Evolutionary conservation across 768 basidiomycete species (phyloP).

Genomic region (Trametes cubensis): DNA sequence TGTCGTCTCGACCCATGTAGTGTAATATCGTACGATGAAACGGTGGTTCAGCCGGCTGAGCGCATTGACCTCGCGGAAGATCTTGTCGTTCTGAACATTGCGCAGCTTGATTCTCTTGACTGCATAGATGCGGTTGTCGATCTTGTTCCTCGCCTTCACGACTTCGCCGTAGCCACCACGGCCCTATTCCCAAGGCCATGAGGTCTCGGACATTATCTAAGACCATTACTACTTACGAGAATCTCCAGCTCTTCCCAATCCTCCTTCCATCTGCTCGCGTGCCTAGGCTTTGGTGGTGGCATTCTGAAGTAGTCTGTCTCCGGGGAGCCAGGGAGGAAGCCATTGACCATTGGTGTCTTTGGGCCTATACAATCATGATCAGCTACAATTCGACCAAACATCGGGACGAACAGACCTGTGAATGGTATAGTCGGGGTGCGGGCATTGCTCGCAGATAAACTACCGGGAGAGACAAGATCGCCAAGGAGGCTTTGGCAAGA

Average conservation of each 20-base stretch:
- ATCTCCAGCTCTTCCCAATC: constrained; percentile 95
- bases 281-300: constrained; percentile 44
- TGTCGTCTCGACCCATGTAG: constrained; percentile 83
- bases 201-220: constrained; percentile 1
- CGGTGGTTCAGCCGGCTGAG: constrained; percentile 86
- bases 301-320: constrained; percentile 65
- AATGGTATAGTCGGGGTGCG: constrained; percentile 33
- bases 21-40: constrained; percentile 90
- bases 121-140: constrained; percentile 84
- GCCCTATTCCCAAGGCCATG: constrained; percentile 51
- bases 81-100: constrained; percentile 80
- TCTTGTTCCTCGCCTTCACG: constrained; percentile 88
- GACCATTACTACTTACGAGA: constrained; percentile 47
- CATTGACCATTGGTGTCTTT: constrained; percentile 53
- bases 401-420: constrained; percentile 24
- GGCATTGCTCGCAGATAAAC: neutral
- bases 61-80: constrained; percentile 89
- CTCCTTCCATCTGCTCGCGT: constrained; percentile 83
- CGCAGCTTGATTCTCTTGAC: constrained; percentile 90
- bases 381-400: neutral
- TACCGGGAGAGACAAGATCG: constrained; percentile 34
- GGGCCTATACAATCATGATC: constrained; percentile 36
- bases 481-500: constrained; percentile 61
- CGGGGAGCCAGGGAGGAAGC: constrained; percentile 53
- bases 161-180: constrained; percentile 93